Evolutionary conservation across 768 basidiomycete species (phyloP).

Genomic region (Suillus ampliporus): DNA sequence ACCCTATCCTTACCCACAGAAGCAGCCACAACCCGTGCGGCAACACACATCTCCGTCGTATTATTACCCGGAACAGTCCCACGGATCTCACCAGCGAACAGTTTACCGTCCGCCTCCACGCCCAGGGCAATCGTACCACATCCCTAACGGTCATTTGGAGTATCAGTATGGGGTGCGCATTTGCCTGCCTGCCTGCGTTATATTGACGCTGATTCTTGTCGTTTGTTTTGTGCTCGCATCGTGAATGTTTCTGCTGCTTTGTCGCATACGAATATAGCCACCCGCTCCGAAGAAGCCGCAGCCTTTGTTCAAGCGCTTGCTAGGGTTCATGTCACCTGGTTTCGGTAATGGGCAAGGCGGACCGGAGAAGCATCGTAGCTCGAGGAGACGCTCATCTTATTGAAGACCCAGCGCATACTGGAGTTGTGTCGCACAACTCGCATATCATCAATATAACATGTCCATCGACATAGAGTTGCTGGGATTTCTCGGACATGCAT

Average conservation of each 20-base stretch:
- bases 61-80: constrained; percentile 22
- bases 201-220: constrained; percentile 20
- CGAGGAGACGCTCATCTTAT: constrained; percentile 30
- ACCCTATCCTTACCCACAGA: constrained; percentile 24
- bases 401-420: constrained; percentile 6
- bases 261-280: constrained; percentile 27
- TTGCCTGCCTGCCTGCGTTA: constrained; percentile 15
- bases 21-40: constrained; percentile 24
- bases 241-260: constrained; percentile 7
- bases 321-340: constrained; percentile 36
- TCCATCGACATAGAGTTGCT: background rate
- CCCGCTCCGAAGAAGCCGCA: constrained; percentile 36
- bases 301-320: constrained; percentile 36
- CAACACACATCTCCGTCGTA: constrained; percentile 24
- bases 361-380: constrained; percentile 20
- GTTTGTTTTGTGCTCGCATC: constrained; percentile 14
- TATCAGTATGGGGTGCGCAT: constrained; percentile 38
- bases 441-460: background rate
- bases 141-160: constrained; percentile 19
- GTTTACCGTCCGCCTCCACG: constrained; percentile 32
- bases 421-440: too few relatives aligned
- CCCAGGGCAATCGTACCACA: constrained; percentile 33
- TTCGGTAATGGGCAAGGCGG: constrained; percentile 28
- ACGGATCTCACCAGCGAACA: constrained; percentile 21
- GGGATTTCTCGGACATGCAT: background rate